These are phyloP conservation scores for Pseudocercospora musae DNA, from an alignment of 2,329 filamentous ascomycete genomes.

Conservation along the genomic window DNA sequence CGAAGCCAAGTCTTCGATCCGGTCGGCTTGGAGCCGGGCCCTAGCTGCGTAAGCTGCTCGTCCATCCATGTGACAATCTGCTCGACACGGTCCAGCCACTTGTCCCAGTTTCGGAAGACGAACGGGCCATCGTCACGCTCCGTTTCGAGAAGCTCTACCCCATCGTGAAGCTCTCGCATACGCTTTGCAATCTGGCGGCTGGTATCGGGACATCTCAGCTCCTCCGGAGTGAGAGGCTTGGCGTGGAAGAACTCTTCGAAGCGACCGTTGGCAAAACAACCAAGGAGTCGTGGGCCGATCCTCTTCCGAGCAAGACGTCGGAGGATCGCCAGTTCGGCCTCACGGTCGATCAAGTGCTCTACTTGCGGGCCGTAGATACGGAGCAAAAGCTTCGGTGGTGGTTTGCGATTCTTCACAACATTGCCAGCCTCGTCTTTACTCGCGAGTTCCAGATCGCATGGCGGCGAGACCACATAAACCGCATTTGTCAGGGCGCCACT, in stretches of 20 bases:
- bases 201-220: conserved; percentile 76
- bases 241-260: conserved; percentile 95
- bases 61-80: conserved; percentile 59
- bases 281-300: conserved; percentile 85
- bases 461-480: conserved; percentile 89
- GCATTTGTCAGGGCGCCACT: conserved; percentile 95
- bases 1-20: conserved; percentile 60
- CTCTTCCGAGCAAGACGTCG: conserved; percentile 83
- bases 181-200: conserved; percentile 93
- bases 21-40: conserved; percentile 42
- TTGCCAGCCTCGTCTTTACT: conserved; percentile 39
- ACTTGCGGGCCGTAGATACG: conserved; percentile 94
- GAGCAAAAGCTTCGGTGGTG: conserved; percentile 72
- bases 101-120: conserved; percentile 92
- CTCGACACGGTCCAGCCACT: conserved; percentile 71
- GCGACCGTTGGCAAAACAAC: conserved; percentile 89
- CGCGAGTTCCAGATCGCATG: conserved; percentile 54
- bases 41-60: conserved; percentile 53
- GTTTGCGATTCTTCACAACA: conserved; percentile 34
- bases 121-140: conserved; percentile 77
- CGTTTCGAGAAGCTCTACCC: conserved; percentile 76
- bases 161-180: conserved; percentile 93
- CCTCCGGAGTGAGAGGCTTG: conserved; percentile 69
- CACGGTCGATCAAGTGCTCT: conserved; percentile 90
- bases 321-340: conserved; percentile 83